Base-by-base conservation (phyloP, 1,284 basidiomycete species). In the Cryptococcus sp. region DNA sequence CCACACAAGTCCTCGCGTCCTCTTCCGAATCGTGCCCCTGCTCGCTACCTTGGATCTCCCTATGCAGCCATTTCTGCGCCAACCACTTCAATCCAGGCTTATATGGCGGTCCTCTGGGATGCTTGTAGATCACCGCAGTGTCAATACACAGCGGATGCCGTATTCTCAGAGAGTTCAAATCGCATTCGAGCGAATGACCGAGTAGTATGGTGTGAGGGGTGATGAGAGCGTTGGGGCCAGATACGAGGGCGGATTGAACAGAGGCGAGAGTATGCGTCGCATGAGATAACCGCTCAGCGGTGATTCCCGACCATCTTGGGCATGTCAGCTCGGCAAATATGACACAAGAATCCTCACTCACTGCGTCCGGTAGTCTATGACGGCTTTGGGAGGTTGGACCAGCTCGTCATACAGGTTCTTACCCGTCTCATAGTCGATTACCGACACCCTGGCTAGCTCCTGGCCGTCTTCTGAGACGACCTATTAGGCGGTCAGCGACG, bases 21-120 rank as follows among this genome's bases (percentile, higher is more conserved):
- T 96, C 93, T 68, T 91, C 88, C 1, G 91, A 90, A 68, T 95
- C 89, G 74, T 96, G 93, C 0, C 93, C 93, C 0, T 86, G 85
- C 38, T 86, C 86, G 0, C 86, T 57, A 15, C 47, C 56, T 66
- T 97, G 93, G 50, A 97, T 96, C 64, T 91, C 89, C 50, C 87
- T 84, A 6, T 84, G 85, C 54, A 91, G 87, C 90, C 91, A 95
- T 72, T 90, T 92, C 70, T 89, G 88, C 46, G 90, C 89, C 47
- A 97, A 84, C 90, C 91, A 96, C 43, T 92, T 93, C 4, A 96
- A 83, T 0, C 89, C 90, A 0, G 93, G 90, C 79, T 96, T 96
- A 65, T 91, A 85, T 0, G 93, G 91, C 30, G 90, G 85, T 1
- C 92, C 91, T 11, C 91, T 86, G 0, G 93, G 89, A 76, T 96